Conservation (phyloP, 805 yeast genomes). For the Myxozyma neotropica region DNA sequence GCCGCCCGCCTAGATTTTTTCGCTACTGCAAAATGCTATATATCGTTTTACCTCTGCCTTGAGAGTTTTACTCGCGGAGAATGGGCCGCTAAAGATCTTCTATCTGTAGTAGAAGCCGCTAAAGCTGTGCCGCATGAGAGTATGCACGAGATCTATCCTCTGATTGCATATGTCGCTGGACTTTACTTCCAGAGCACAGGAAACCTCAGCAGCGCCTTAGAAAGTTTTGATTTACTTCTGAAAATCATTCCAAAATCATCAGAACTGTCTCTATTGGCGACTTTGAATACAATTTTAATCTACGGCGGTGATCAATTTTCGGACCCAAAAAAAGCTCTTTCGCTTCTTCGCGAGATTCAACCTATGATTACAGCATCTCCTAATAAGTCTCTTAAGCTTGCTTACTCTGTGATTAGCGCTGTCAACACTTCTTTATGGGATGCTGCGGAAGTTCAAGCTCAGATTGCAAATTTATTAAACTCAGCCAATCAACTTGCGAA, state of each 20-base stretch:
- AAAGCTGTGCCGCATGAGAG: background rate
- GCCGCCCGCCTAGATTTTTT: slow-evolving; percentile 12
- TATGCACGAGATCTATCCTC: slow-evolving; percentile 12
- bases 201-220: slow-evolving; percentile 19
- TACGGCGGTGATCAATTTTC: background rate
- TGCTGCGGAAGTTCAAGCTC: background rate
- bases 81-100: slow-evolving; percentile 9
- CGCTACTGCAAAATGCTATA: background rate
- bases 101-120: slow-evolving; percentile 5
- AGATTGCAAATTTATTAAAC: slow-evolving; percentile 12
- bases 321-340: slow-evolving; percentile 5
- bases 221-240: slow-evolving; percentile 12
- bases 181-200: slow-evolving; percentile 33
- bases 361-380: slow-evolving; percentile 5
- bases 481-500: slow-evolving; percentile 17
- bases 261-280: slow-evolving; percentile 20
- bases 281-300: background rate
- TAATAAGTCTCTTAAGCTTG: slow-evolving; percentile 15
- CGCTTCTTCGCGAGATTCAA: background rate
- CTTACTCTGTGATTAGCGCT: slow-evolving; percentile 12
- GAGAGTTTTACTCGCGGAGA: slow-evolving; percentile 24
- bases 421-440: background rate
- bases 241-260: background rate
- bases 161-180: slow-evolving; percentile 23
- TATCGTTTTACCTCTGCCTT: slow-evolving; percentile 15